Conservation (phyloP, 1,284 basidiomycete genomes). For the Ganoderma resinaceum region DNA sequence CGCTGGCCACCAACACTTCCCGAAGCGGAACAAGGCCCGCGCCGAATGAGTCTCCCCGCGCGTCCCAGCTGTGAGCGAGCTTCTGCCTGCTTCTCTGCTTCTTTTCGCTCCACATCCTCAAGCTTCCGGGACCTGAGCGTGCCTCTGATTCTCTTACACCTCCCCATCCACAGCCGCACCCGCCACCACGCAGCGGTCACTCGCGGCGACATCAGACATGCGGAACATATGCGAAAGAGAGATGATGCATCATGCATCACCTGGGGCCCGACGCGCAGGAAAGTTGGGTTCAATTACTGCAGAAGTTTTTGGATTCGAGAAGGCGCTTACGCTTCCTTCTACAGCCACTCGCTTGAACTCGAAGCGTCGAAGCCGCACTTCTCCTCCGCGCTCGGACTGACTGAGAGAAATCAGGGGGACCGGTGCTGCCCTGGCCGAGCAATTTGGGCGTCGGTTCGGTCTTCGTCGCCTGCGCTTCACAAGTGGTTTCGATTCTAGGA, state of each 20-base stretch:
- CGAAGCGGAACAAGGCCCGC: neutral
- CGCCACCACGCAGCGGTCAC: neutral
- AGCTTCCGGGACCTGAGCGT: neutral
- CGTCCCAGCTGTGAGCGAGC: neutral
- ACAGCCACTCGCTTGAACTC: neutral
- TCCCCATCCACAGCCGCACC: neutral
- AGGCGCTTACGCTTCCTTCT: neutral
- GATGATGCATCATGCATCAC: neutral
- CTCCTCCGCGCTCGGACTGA: constrained; percentile 1
- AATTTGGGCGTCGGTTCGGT: neutral
- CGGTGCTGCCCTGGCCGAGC: constrained; percentile 1
- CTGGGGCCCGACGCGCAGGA: neutral
- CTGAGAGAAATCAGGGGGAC: neutral
- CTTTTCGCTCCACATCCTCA: neutral
- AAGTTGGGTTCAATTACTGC: neutral
- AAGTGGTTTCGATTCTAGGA: neutral
- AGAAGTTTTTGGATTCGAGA: neutral
- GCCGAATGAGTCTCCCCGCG: constrained; percentile 3
- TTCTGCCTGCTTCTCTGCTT: neutral
- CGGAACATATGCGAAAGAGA: neutral
- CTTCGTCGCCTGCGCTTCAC: neutral
- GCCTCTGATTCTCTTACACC: neutral
- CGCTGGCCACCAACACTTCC: neutral
- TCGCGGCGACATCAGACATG: neutral
- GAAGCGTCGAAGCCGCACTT: neutral